Conservation (phyloP, 2,329 filamentous ascomycete species). For the Fusarium tjaetaba region DNA sequence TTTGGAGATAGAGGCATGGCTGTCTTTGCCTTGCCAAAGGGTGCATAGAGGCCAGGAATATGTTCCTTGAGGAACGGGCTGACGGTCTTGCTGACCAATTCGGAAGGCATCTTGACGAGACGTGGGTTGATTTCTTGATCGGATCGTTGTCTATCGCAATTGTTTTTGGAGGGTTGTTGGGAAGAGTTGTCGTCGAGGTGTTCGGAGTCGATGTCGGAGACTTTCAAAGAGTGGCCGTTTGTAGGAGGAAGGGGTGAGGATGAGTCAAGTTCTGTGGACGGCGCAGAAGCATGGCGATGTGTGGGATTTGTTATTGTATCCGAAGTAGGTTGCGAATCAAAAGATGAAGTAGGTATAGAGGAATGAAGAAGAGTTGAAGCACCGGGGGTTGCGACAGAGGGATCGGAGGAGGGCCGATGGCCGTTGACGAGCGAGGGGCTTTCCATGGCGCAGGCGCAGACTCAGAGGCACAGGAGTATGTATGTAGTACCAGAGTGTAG, state of each 20-base stretch:
- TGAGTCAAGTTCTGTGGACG: conserved; percentile 12
- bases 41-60: conserved; percentile 89
- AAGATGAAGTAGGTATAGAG: conserved; percentile 26
- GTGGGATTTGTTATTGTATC: conserved; percentile 12
- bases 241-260: conserved; percentile 16
- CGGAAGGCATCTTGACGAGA: conserved; percentile 67
- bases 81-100: conserved; percentile 80
- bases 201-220: conserved; percentile 14
- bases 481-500: neutral
- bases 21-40: conserved; percentile 69
- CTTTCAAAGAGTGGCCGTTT: conserved; percentile 28
- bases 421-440: conserved; percentile 41
- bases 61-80: conserved; percentile 91
- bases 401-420: conserved; percentile 36
- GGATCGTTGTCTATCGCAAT: conserved; percentile 62
- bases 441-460: conserved; percentile 37
- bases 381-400: conserved; percentile 16
- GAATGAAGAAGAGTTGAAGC: conserved; percentile 17
- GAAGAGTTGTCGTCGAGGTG: conserved; percentile 21
- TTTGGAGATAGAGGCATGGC: conserved; percentile 22
- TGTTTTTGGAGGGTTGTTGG: conserved; percentile 51
- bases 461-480: conserved; percentile 10
- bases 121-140: conserved; percentile 61
- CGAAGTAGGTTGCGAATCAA: conserved; percentile 10
- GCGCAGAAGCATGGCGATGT: conserved; percentile 37